These are phyloP conservation scores for Austroboletus novae-zelandiae DNA, from an alignment of 1,284 basidiomycete genomes.

Conservation along the genomic window DNA sequence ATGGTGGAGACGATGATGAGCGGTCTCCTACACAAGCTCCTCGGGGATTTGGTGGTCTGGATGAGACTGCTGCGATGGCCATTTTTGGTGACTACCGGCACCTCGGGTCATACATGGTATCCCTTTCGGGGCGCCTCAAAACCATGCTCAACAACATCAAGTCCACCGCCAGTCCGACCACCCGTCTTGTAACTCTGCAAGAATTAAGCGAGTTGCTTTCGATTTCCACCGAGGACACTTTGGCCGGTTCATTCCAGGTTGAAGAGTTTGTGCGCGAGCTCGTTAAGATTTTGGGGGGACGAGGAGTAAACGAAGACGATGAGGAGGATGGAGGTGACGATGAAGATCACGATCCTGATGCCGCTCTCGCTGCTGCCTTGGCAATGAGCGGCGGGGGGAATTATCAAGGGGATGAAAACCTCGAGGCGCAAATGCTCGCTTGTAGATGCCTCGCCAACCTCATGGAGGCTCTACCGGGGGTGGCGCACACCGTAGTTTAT, in stretches of 20 bases:
- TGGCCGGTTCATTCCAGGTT: slow-evolving; percentile 92
- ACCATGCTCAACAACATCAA: slow-evolving; percentile 89
- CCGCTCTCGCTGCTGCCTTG: slow-evolving; percentile 79
- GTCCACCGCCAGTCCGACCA: slow-evolving; percentile 73
- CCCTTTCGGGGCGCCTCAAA: slow-evolving; percentile 83
- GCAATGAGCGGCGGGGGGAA: slow-evolving; percentile 67
- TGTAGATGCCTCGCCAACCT: slow-evolving; percentile 94
- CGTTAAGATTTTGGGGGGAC: slow-evolving; percentile 88
- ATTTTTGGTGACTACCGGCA: slow-evolving; percentile 83
- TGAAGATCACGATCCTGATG: slow-evolving; percentile 74
- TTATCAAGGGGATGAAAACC: slow-evolving; percentile 79
- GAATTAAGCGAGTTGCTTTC: slow-evolving; percentile 94
- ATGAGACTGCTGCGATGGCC: slow-evolving; percentile 75
- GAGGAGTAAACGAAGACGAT: slow-evolving; percentile 68
- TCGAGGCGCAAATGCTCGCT: slow-evolving; percentile 89
- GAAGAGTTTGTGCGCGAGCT: slow-evolving; percentile 92
- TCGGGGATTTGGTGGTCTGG: slow-evolving; percentile 56
- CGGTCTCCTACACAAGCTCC: slow-evolving; percentile 31
- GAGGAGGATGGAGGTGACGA: slow-evolving; percentile 60
- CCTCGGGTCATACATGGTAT: slow-evolving; percentile 89
- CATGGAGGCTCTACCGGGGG: slow-evolving; percentile 94
- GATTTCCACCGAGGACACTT: slow-evolving; percentile 96
- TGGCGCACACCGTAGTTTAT: slow-evolving; percentile 92
- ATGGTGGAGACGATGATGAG: slow-evolving; percentile 42
- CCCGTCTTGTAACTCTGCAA: slow-evolving; percentile 86